A percentile compares a stretch with the other conserved stretches of the same genome.
These are phyloP conservation scores for Nothophoma quercina DNA, from an alignment of 2,329 filamentous ascomycete species.

Conservation along the genomic window DNA sequence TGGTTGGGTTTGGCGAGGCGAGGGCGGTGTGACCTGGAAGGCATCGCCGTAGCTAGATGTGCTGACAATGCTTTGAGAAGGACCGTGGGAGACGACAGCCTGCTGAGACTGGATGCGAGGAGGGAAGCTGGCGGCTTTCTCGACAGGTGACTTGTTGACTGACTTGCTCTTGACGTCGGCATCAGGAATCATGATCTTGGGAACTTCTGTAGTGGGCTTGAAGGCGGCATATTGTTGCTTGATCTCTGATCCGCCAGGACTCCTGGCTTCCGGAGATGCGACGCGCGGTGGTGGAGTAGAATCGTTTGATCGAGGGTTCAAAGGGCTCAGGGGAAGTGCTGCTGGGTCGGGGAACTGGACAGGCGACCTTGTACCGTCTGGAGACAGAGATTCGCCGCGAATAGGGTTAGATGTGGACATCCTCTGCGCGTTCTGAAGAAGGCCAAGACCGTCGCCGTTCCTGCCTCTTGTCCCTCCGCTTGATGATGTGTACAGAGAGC, in stretches of 20 bases:
- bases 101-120: constrained; percentile 47
- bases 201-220: constrained; percentile 42
- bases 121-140: constrained; percentile 27
- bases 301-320: constrained; percentile 37
- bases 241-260: constrained; percentile 13
- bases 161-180: constrained; percentile 31
- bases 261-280: constrained; percentile 11
- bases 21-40: constrained; percentile 57
- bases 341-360: constrained; percentile 45
- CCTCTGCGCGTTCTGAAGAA: constrained; percentile 64
- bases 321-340: constrained; percentile 37
- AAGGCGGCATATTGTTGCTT: constrained; percentile 47
- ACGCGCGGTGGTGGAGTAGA: constrained; percentile 22
- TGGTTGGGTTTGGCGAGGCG: constrained; percentile 43
- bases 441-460: constrained; percentile 59
- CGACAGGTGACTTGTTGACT: constrained; percentile 34
- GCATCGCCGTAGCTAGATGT: constrained; percentile 64
- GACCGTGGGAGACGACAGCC: constrained; percentile 44
- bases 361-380: constrained; percentile 38
- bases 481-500: constrained; percentile 61
- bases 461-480: constrained; percentile 57
- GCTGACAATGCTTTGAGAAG: constrained; percentile 55
- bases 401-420: constrained; percentile 65
- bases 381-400: constrained; percentile 49
- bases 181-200: constrained; percentile 34